Evolutionary conservation across 176 grass and related monocot species (phyloP).

Genomic region (Rhipidocladum racemiflorum): DNA sequence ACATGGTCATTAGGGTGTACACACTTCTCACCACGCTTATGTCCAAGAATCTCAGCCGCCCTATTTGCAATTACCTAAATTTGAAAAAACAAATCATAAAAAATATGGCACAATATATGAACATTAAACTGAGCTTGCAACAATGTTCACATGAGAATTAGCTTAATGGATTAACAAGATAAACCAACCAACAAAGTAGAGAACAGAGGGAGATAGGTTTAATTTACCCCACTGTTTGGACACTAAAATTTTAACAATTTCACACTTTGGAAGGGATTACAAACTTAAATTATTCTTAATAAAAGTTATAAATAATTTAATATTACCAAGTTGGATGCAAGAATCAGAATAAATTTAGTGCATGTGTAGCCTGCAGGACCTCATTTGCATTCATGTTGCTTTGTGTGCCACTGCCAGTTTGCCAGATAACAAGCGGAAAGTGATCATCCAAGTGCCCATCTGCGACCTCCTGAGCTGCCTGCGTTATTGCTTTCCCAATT

Average conservation of each 20-base stretch:
- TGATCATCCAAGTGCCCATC: conserved; percentile 88
- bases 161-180: neutral
- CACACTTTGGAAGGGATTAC: neutral
- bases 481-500: conserved; percentile 83
- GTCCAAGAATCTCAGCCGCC: conserved; percentile 94
- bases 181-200: neutral
- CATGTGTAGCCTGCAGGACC: conserved; percentile 40
- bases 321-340: neutral
- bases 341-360: conserved; percentile 9
- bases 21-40: conserved; percentile 80
- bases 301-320: conserved; percentile 2
- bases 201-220: neutral
- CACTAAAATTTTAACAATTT: conserved; percentile 9
- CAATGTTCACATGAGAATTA: conserved; percentile 3
- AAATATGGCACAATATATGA: conserved; percentile 8
- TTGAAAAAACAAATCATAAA: conserved; percentile 28
- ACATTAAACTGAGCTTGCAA: neutral
- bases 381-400: conserved; percentile 99
- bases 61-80: conserved; percentile 94
- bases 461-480: conserved; percentile 85
- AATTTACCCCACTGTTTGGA: neutral
- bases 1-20: conserved; percentile 99
- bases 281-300: neutral
- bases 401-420: conserved; percentile 97
- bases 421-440: conserved; percentile 98